Base-by-base conservation (phyloP, 495 filamentous ascomycete genomes). In the Friedmanniomyces simplex region DNA sequence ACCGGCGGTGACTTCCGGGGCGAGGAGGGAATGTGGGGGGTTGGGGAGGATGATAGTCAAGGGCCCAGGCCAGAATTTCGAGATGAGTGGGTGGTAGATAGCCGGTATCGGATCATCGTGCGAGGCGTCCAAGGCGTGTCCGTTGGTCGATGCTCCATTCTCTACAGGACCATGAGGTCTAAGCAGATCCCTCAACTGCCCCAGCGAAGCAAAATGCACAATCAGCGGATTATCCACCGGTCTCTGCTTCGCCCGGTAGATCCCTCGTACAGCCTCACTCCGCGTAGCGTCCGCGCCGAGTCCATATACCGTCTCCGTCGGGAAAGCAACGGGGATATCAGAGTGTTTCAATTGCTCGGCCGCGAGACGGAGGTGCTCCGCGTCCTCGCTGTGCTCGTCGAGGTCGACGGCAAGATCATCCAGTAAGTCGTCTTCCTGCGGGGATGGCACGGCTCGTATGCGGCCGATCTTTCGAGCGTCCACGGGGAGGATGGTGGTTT, bases 241-340 rank as follows among this genome's bases (percentile, higher is more conserved):
- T 46, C 93, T 73, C 50, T 86, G 85, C 71, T 99, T 99, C 8
- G 89, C 90, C 16, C 77, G 74, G 71, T 90, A 99, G 63, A 99
- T 99, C 6, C 87, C 88, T 57, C 78, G 79, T n/a, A 96, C 91
- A n/a, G 91, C 85, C 37, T 71, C 74, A 60, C 78, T 84, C 65
- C 86, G 79, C 28, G 90, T 96, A 6, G 93, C 94, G 74, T 97
- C 93, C 20, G 91, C 93, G 49, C 90, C 93, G 14, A 99, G 77
- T 1, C 93, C 93, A 70, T 99, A 99, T 11, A 99, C 93, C 6
- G 93, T 99, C 72, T 99, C 93, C 0, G 94, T 99, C 5, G 93
- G 94, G 68, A 99, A 99, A 10, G 88, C 94, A 42, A 99, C 87
- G 18, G 91, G 90, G 25, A 79, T 74, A 67, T 86, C 76, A 57